Base-by-base conservation (phyloP, 257 asterid genomes). In the Scutellaria minor region DNA sequence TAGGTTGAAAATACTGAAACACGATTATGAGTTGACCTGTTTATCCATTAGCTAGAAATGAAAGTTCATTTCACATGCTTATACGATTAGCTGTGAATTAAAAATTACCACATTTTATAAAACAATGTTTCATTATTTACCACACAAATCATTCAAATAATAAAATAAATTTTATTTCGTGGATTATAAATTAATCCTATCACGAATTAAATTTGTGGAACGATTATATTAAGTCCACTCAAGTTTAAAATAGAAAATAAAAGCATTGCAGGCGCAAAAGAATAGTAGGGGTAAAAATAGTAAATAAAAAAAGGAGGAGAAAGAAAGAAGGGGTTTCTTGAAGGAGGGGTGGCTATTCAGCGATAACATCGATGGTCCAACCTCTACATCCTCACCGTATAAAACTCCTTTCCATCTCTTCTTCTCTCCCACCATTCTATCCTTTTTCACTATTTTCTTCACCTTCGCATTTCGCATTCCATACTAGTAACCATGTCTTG, bases 401-500 rank as follows among this genome's bases (percentile, higher is more conserved):
- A 31, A 70, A 68, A 74, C 31, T 48, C 59, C 70, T 22, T 8
- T 39, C 22, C 52, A 7, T 57, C 58, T 10, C 68, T 11, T 20
- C 20, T 6, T 7, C 15, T 3, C 53, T 37, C 73, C 24, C 64
- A 53, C 62, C 44, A 22, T 6, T 3, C 14, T 68, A 63, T 31
- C 47, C 5, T 3, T 13, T 4, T 46, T 52, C 31, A n/a, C 15
- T 20, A 8, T 12, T 54, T 52, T 55, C 57, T 24, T 42, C 37
- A 13, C 7, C 45, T 56, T 69, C 41, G 37, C 3, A 54, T 51
- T 69, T 59, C 27, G 40, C 65, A 7, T 58, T 41, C 41, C 13
- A 5, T 37, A 14, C 5, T 5, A 8, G 5, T 20, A 57, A 80
- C 46, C 83, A 92, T 92, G 97, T 89, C 97, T 71, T 84, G 89